Evolutionary conservation across 176 grass and related monocot species (phyloP), one percentile per base, ranked within the genome.

Genomic region (Carex pumila): DNA sequence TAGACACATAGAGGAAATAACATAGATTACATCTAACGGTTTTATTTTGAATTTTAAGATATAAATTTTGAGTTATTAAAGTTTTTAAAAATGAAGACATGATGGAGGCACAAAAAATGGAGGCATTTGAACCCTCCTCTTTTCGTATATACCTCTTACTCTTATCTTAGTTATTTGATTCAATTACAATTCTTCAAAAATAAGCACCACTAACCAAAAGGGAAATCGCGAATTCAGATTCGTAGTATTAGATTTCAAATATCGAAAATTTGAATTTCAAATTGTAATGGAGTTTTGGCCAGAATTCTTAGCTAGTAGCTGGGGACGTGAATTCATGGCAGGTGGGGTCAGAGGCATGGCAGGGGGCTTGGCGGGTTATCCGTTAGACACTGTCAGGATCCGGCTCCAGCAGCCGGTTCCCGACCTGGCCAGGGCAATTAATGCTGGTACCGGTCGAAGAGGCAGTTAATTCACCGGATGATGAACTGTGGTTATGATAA

Each of bases 281-380:
- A 77, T 64, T 37, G 22, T 19, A 83, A 98, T 98, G 95, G 95
- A 98, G 81, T 98, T 98, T 86, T 98, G 92, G 95, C 92, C 95
- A 22, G 95, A 98, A 89, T 98, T 95, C 88, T 18, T 98, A 81
- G 96, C 96, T 6, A 89, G 17, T 85, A 95, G 89, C 89, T 88
- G 91, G 83, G 96, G 96, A 0, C 73, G 83, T 19, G 96, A 98
- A 88, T 98, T 98, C 87, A 47, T 90, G 57, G 96, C 93, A 3
- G 96, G 93, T 0, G 96, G 96, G 11, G 71, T 93, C 15, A 93
- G 96, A 47, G 96, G 96, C 80, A 93, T 93, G 96, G 96, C 93
- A 3, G 93, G 96, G 18, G 93, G 95, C 69, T 88, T 95, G 66
- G 88, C 96, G 34, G 96, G 96, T 22, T 81, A 95, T 85, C 96